Conservation (phyloP, 169 alveolate genomes). For the Plasmodium fragile region DNA sequence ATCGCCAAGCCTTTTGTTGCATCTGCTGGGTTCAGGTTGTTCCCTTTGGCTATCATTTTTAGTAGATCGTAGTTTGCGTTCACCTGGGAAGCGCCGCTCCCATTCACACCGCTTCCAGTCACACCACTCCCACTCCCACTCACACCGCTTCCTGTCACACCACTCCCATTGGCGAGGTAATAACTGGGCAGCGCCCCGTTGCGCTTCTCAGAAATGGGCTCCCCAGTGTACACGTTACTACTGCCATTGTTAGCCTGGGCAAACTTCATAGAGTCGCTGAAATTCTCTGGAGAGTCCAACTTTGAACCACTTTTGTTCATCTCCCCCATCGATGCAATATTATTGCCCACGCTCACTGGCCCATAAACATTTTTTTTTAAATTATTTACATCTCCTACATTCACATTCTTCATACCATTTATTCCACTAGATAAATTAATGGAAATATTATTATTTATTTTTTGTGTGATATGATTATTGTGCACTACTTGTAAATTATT, state of each 20-base stretch:
- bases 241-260: neutral
- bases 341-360: neutral
- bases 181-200: neutral
- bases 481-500: slow-evolving; percentile 18
- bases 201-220: neutral
- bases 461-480: slow-evolving; percentile 36
- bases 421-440: slow-evolving; percentile 25
- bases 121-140: neutral
- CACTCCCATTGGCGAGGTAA: neutral
- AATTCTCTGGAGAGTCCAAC: neutral
- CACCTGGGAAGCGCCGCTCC: neutral
- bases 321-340: neutral
- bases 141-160: neutral
- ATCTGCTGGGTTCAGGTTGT: slow-evolving; percentile 6
- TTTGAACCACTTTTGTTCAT: neutral
- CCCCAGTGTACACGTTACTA: neutral
- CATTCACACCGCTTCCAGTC: neutral
- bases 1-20: neutral
- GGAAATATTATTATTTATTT: slow-evolving; percentile 35
- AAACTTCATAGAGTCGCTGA: neutral
- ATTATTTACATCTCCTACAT: neutral
- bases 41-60: neutral
- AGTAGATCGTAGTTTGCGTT: neutral
- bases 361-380: slow-evolving; percentile 16
- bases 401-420: neutral